phyloP scores from a whole-genome alignment of 139 green algal genomes.

The Diplosphaera chodatii region DNA sequence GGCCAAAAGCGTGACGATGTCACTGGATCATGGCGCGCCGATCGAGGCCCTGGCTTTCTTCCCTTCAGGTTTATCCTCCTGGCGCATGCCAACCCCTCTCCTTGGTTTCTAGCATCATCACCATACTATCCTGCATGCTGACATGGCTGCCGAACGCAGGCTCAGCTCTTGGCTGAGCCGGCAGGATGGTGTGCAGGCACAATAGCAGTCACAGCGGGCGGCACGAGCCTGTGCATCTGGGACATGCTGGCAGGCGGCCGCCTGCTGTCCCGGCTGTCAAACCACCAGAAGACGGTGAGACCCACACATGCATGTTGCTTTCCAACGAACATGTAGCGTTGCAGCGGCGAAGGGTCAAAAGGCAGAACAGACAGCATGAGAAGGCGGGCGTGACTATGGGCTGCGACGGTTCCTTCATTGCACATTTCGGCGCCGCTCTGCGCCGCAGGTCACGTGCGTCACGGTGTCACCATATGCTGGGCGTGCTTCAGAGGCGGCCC shows the following conservation, averaged over 20 bases:
- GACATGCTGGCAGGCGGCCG: constrained; percentile 68
- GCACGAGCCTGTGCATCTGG: constrained; percentile 77
- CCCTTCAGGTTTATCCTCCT: constrained; percentile 51
- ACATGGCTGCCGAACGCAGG: no score
- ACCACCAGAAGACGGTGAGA: constrained; percentile 91
- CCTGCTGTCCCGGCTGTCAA: constrained; percentile 61
- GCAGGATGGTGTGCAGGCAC: constrained; percentile 49
- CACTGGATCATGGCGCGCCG: constrained; percentile 69
- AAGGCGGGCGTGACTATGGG: no score
- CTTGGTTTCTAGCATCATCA: no score
- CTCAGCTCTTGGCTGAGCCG: not conserved
- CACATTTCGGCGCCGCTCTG: no score
- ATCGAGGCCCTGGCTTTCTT: constrained; percentile 81
- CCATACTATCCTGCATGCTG: not conserved
- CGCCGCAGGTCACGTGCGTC: constrained; percentile 46
- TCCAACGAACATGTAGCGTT: no score
- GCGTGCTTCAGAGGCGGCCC: constrained; percentile 38
- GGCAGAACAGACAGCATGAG: no score
- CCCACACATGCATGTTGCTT: no score
- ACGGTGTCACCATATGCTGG: constrained; percentile 42
- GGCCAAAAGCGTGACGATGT: constrained; percentile 20
- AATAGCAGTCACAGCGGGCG: constrained; percentile 65
- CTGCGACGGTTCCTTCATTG: no score
- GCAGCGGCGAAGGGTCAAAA: no score
- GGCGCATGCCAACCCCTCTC: no score